phyloP scores from a whole-genome alignment of 192 early-diverging fungal species.

The Chytriomyces hyalinus region DNA sequence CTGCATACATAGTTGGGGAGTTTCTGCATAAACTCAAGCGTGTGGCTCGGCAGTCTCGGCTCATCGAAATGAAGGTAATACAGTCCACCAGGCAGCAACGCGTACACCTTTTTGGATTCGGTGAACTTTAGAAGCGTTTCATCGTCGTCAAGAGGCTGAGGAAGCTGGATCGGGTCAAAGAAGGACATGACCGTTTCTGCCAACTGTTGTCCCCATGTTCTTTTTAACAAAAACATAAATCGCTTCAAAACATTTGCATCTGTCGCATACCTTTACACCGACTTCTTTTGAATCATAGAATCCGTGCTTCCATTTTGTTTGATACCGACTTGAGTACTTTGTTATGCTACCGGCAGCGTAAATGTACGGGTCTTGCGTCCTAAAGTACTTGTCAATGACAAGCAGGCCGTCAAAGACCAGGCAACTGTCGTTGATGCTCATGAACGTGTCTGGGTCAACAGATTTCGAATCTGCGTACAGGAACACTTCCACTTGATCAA shows the following conservation, averaged over 20 bases:
- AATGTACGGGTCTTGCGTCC: constrained; percentile 59
- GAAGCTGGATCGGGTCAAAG: constrained; percentile 46
- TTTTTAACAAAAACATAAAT: not conserved
- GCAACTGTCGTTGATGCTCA: constrained; percentile 56
- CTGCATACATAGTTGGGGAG: constrained; percentile 46
- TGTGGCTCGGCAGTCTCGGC: constrained; percentile 49
- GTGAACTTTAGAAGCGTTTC: constrained; percentile 35
- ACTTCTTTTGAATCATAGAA: constrained; percentile 54
- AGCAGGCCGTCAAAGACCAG: constrained; percentile 60
- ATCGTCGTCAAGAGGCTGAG: constrained; percentile 19
- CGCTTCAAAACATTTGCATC: not conserved
- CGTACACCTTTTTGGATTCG: constrained; percentile 45
- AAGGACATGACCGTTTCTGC: constrained; percentile 48
- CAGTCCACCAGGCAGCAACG: constrained; percentile 47
- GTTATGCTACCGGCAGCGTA: constrained; percentile 58
- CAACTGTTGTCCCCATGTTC: constrained; percentile 22
- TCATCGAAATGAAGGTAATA: constrained; percentile 57
- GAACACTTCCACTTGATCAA: constrained; percentile 38
- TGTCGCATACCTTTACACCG: constrained; percentile 43
- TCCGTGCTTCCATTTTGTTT: constrained; percentile 55
- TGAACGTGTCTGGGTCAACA: constrained; percentile 51
- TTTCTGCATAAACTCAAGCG: constrained; percentile 37
- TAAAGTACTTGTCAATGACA: constrained; percentile 61
- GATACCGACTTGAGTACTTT: constrained; percentile 58
- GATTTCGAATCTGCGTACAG: constrained; percentile 55